Conservation (phyloP, 225 moss, liverwort and hornwort genomes). For the Bryum argenteum region DNA sequence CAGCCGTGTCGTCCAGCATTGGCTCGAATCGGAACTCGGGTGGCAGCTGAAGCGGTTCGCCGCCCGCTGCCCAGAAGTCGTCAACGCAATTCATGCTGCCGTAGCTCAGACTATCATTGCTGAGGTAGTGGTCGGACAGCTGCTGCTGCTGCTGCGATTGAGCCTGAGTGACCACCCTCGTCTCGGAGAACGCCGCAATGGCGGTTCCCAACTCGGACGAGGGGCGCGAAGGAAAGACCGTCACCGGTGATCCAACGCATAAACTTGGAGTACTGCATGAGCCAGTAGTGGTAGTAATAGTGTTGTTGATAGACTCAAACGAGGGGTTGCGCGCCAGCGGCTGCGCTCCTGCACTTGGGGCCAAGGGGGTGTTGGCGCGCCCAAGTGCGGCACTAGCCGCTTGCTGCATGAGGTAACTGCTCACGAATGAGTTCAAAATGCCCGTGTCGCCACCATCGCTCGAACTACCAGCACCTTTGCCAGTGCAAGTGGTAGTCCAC, state of each 20-base stretch:
- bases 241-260: constrained; percentile 61
- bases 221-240: constrained; percentile 63
- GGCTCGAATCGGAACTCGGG: constrained; percentile 63
- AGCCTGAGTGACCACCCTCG: constrained; percentile 43
- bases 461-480: background rate
- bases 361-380: constrained; percentile 53
- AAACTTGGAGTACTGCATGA: constrained; percentile 88
- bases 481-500: constrained; percentile 27
- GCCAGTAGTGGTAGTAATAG: constrained; percentile 28
- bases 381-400: constrained; percentile 34
- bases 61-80: constrained; percentile 40
- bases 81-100: constrained; percentile 56
- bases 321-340: constrained; percentile 55
- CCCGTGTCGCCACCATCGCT: constrained; percentile 24
- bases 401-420: constrained; percentile 47
- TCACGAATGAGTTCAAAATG: constrained; percentile 38
- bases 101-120: constrained; percentile 65
- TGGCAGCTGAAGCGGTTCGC: constrained; percentile 26
- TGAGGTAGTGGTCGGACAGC: constrained; percentile 66
- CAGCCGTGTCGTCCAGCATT: constrained; percentile 61
- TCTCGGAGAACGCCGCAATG: constrained; percentile 40
- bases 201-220: background rate
- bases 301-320: constrained; percentile 60
- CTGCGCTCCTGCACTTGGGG: constrained; percentile 45
- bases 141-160: constrained; percentile 53